Base-by-base conservation (phyloP, 768 basidiomycete genomes). In the Collybiopsis luxurians region DNA sequence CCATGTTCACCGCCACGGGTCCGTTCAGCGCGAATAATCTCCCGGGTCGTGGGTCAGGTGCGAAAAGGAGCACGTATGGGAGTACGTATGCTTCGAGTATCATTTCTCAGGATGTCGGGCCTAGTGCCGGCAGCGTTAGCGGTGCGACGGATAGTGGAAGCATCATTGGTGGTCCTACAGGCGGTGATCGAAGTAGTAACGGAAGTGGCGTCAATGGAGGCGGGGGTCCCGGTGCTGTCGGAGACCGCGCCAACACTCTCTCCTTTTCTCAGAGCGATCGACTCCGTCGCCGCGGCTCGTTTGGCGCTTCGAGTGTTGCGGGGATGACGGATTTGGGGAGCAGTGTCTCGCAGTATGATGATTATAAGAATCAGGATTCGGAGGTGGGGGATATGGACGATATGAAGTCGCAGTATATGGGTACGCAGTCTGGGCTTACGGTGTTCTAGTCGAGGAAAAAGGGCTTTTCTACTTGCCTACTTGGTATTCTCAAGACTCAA, bases 201-300 rank as follows among this genome's bases (percentile, higher is more conserved):
- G n/a, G n/a, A n/a, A n/a, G n/a, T n/a, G n/a, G n/a, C n/a, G 39
- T 38, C 53, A 45, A 47, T 26, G 24, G 24, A 21, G 19, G 24
- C 11, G 24, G 24, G 7, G 19, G 24, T 24, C 43, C 65, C 19
- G 71, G 73, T 67, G 75, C 77, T 56, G 60, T 75, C 56, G 75
- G 77, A 19, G 78, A 74, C 61, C 68, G 76, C 53, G 61, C 65
- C 55, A 68, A 69, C 59, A 84, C 76, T 63, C 82, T 97, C 69
- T 87, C 89, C 2, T 97, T 85, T 74, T 89, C 91, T 17, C 96
- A 99, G 70, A 95, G 90, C 52, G 95, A 98, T 66, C 81, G 96
- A 38, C 77, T 97, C 55, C 79, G 87, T 28, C 81, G 90, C 51
- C 83, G 91, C 24, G 73, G 85, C 19, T 92, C 91, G 44, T 90